These are phyloP conservation scores for Pouteria glomerata DNA, from an alignment of 148 eudicot genomes.

Conservation along the genomic window DNA sequence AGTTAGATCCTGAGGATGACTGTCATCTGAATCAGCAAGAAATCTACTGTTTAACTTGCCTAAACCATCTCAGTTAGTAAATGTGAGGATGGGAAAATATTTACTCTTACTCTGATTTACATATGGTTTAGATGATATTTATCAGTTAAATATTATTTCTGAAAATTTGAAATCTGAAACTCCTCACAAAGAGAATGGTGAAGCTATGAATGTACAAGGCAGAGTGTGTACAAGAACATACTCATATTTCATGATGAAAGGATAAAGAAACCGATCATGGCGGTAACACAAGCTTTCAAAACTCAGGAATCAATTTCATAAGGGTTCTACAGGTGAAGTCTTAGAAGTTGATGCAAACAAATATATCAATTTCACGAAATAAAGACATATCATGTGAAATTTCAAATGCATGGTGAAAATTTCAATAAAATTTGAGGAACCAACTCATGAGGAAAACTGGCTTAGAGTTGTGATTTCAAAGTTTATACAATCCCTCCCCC, in stretches of 20 bases:
- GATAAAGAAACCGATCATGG: neutral
- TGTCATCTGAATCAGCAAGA: too few species aligned
- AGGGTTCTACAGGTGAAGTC: neutral
- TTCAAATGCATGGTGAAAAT: neutral
- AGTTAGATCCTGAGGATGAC: neutral
- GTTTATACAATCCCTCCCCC: too few species aligned
- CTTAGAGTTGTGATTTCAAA: too few species aligned
- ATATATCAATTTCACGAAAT: too few species aligned
- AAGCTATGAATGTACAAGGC: neutral
- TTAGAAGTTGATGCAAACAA: too few species aligned
- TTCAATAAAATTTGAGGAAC: neutral
- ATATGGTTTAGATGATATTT: too few species aligned
- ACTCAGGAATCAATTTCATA: neutral
- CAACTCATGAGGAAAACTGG: neutral
- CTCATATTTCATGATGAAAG: neutral
- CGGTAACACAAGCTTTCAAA: neutral
- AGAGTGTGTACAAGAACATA: constrained; percentile 3
- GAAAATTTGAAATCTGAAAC: neutral
- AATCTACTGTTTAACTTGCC: neutral
- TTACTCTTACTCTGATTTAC: too few species aligned
- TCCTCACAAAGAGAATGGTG: neutral
- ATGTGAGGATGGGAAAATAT: too few species aligned
- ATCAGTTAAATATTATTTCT: too few species aligned
- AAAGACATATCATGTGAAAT: too few species aligned
- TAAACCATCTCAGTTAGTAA: neutral